These are phyloP conservation scores for Phytophthora megakarya DNA, from an alignment of 352 stramenopile genomes.

Conservation along the genomic window DNA sequence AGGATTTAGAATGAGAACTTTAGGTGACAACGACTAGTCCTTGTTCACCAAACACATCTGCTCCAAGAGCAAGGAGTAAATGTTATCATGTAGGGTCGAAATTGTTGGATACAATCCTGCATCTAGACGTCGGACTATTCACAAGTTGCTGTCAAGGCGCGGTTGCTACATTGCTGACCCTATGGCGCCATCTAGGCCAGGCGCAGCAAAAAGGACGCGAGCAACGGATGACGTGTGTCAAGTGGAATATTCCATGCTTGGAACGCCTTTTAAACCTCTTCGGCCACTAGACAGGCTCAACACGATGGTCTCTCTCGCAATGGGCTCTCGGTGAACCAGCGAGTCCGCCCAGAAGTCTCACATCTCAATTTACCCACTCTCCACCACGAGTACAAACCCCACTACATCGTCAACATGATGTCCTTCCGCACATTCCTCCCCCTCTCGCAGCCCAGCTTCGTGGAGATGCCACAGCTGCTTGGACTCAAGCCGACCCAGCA, in stretches of 20 bases:
- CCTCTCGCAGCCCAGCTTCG: slow-evolving; percentile 41
- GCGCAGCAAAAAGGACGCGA: slow-evolving; percentile 32
- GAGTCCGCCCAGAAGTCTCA: slow-evolving; percentile 15
- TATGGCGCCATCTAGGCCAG: slow-evolving; percentile 35
- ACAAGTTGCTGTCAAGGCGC: background rate
- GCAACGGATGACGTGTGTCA: slow-evolving; percentile 46
- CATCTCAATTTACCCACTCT: slow-evolving; percentile 44
- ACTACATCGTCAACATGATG: slow-evolving; percentile 38
- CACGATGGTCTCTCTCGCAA: slow-evolving; percentile 19
- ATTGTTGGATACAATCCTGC: slow-evolving; percentile 2
- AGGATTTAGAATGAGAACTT: background rate
- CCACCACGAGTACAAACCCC: slow-evolving; percentile 34
- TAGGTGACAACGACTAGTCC: background rate
- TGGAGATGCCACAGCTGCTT: slow-evolving; percentile 46
- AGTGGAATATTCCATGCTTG: slow-evolving; percentile 44
- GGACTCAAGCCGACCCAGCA: slow-evolving; percentile 30
- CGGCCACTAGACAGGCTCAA: slow-evolving; percentile 24
- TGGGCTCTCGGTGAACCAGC: slow-evolving; percentile 43
- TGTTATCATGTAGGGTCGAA: background rate
- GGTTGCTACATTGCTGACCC: slow-evolving; percentile 35
- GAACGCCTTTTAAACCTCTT: slow-evolving; percentile 32
- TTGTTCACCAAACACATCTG: background rate
- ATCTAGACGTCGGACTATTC: background rate
- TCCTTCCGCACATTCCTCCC: slow-evolving; percentile 47
- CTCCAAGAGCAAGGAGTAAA: background rate